phyloP scores from a whole-genome alignment of 1,139 yeast genomes.

The Magnusiomyces magnusii region DNA sequence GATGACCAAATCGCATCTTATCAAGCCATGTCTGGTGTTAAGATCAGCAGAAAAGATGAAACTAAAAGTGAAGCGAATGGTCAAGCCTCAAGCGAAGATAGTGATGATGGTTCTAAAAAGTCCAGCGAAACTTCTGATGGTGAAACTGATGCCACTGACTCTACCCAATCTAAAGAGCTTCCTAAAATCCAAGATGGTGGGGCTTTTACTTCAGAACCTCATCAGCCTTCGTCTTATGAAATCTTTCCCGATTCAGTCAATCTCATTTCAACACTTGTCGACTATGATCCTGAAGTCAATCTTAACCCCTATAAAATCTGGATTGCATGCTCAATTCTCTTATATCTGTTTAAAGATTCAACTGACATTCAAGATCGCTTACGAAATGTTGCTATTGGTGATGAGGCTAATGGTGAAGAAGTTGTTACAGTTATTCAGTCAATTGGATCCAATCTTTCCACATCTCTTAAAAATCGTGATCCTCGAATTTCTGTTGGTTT shows the following conservation, averaged over 20 bases:
- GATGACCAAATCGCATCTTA: constrained; percentile 54
- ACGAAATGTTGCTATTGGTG: constrained; percentile 54
- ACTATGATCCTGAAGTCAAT: constrained; percentile 66
- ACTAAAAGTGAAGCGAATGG: constrained; percentile 6
- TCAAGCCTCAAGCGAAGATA: constrained; percentile 11
- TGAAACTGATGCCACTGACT: constrained; percentile 9
- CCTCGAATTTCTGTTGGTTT: constrained; percentile 76
- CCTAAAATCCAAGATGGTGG: not conserved
- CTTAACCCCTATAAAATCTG: constrained; percentile 82
- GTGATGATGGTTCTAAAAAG: not conserved
- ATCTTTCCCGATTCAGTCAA: constrained; percentile 35
- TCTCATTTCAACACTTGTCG: constrained; percentile 61
- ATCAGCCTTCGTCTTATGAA: constrained; percentile 11
- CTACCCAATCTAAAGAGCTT: constrained; percentile 7
- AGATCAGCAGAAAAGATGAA: constrained; percentile 11
- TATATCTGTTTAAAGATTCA: constrained; percentile 53
- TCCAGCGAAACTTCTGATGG: not conserved
- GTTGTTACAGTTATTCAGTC: constrained; percentile 71
- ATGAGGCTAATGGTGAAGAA: constrained; percentile 61
- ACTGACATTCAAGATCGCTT: constrained; percentile 46
- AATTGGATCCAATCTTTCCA: constrained; percentile 63
- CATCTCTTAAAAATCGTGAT: constrained; percentile 57
- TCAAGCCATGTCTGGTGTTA: constrained; percentile 18
- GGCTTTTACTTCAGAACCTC: not conserved
- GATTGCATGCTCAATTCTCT: constrained; percentile 68